These are phyloP conservation scores for Dunaliella primolecta DNA, from an alignment of 139 green algal genomes.

Conservation along the genomic window DNA sequence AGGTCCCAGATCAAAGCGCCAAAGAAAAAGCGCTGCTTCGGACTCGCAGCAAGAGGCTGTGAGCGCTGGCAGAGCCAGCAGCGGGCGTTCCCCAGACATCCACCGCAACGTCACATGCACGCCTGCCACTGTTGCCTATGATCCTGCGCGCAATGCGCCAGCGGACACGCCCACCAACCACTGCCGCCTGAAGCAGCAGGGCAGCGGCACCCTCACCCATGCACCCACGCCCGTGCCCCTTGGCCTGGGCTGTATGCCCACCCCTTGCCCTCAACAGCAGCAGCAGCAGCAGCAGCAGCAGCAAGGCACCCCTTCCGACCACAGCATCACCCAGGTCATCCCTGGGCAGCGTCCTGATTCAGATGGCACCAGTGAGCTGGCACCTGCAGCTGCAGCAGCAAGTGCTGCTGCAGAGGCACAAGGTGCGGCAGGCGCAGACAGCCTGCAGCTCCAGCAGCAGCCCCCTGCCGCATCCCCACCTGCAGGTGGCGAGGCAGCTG, in stretches of 20 bases:
- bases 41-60: background rate
- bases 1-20: background rate
- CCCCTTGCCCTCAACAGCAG: background rate
- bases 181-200: background rate
- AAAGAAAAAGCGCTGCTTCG: background rate
- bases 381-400: too few relatives aligned
- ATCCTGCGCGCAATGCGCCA: background rate
- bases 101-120: background rate
- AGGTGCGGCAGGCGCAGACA: too few relatives aligned
- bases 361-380: too few relatives aligned
- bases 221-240: background rate
- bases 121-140: background rate
- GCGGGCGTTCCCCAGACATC: background rate
- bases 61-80: background rate
- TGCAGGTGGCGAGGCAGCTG: too few relatives aligned
- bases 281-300: background rate
- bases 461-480: too few relatives aligned
- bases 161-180: background rate
- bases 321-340: background rate
- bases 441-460: too few relatives aligned
- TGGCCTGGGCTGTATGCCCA: background rate
- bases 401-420: too few relatives aligned
- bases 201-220: background rate
- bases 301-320: too few relatives aligned
- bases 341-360: too few relatives aligned